Evolutionary conservation across 495 filamentous ascomycete species (phyloP).

Genomic region (Penicillium arizonense): DNA sequence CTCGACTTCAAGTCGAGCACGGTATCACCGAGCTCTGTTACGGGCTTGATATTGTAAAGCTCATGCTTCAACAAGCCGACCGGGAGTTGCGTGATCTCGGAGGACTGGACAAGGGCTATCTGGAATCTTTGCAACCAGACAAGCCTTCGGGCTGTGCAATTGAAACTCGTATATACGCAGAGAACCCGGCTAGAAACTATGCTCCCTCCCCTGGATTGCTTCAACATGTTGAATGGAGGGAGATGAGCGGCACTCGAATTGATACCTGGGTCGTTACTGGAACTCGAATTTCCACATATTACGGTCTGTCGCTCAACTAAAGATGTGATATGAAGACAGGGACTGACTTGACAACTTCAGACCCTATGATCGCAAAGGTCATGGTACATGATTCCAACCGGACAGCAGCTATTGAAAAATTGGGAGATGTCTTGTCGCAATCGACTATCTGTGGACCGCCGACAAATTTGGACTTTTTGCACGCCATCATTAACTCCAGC

Average conservation of each 20-base stretch:
- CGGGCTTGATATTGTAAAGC: conserved; percentile 56
- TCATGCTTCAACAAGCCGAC: conserved; percentile 55
- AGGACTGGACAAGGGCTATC: conserved; percentile 33
- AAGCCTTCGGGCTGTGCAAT: conserved; percentile 50
- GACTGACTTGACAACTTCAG: conserved; percentile 18
- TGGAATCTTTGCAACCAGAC: conserved; percentile 30
- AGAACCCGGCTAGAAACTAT: conserved; percentile 57
- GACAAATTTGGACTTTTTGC: conserved; percentile 56
- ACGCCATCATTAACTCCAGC: conserved; percentile 39
- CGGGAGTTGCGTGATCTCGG: conserved; percentile 30
- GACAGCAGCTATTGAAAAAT: conserved; percentile 40
- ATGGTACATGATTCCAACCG: conserved; percentile 51
- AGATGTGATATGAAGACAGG: neutral
- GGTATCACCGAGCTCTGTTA: conserved; percentile 62
- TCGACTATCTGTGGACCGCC: conserved; percentile 53
- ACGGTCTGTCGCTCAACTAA: conserved; percentile 31
- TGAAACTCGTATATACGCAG: conserved; percentile 61
- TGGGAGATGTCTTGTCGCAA: conserved; percentile 38
- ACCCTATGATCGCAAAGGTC: conserved; percentile 62
- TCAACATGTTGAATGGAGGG: conserved; percentile 53
- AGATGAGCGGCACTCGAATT: conserved; percentile 44
- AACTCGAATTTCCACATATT: conserved; percentile 51
- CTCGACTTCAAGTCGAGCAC: conserved; percentile 66
- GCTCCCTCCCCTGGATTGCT: conserved; percentile 56
- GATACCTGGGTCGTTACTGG: conserved; percentile 64